Base-by-base conservation (phyloP, 768 basidiomycete species). In the Suillus luteus region DNA sequence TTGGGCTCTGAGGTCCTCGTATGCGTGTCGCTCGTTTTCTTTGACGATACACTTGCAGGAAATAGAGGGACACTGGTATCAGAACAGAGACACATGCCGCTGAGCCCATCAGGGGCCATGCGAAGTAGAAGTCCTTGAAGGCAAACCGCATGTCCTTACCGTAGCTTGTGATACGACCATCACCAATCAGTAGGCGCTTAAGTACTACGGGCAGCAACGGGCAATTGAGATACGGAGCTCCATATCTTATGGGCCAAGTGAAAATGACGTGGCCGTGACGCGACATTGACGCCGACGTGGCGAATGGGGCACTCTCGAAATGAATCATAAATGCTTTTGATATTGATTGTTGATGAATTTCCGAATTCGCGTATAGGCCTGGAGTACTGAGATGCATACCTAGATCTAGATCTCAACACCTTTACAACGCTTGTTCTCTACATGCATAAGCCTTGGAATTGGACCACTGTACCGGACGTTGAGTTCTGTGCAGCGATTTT, bases 1-100 rank as follows among this genome's bases (percentile, higher is more conserved):
- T 83, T 41, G 65, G 66, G 43, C 73, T 77, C 0, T 70, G 69
- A 5, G 83, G 83, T 2, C 83, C 82, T 4, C 67, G 67, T 37
- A 85, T 73, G 2, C 68, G 71, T 1, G 80, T 82, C 12, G 22
- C 40, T 19, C 24, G 17, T 41, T 40, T 24, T 40, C 24, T 19
- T 58, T 8, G 24, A 17, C 17, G 38, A 27, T 58, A 58, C 14
- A 1, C 38, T 27, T 27, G 24, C 10, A 58, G 38, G 1, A 40
- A 17, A 58, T 58, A 22, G 24, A 40, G 17, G 24, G 17, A 19
- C 5, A 17, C 38, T 10, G 27, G 17, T 19, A 58, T 27, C 10
- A 27, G 10, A 58, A 27, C 38, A 3, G 38, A 40, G 15, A 12
- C 17, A 6, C 38, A 12, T 22, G 24, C 40, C 38, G 57, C 19